Evolutionary conservation across 2,329 filamentous ascomycete genomes (phyloP).

Genomic region (Venturia pyrina): DNA sequence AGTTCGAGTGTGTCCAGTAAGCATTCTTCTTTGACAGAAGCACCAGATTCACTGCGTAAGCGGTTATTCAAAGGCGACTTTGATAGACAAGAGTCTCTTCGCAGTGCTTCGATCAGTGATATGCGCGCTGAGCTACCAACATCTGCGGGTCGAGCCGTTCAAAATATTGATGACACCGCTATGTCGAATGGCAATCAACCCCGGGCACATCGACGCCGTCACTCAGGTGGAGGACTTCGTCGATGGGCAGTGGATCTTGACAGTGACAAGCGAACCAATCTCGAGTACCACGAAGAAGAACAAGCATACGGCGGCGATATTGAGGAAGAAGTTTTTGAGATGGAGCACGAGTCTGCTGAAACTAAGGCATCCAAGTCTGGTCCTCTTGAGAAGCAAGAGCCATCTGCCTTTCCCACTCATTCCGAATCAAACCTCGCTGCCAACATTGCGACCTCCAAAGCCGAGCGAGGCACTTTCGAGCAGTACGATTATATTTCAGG

Average conservation of each 20-base stretch:
- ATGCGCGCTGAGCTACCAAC: background rate
- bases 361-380: slow-evolving; percentile 14
- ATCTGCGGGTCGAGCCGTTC: background rate
- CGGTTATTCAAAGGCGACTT: slow-evolving; percentile 33
- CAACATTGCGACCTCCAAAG: slow-evolving; percentile 26
- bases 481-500: slow-evolving; percentile 13
- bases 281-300: slow-evolving; percentile 86
- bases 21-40: slow-evolving; percentile 19
- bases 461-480: background rate
- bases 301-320: slow-evolving; percentile 67
- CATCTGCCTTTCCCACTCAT: background rate
- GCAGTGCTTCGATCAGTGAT: background rate
- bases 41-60: slow-evolving; percentile 28
- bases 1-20: slow-evolving; percentile 27
- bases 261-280: slow-evolving; percentile 53
- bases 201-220: slow-evolving; percentile 50
- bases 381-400: background rate
- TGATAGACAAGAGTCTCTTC: slow-evolving; percentile 19
- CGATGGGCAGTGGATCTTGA: slow-evolving; percentile 61
- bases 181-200: slow-evolving; percentile 19
- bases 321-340: slow-evolving; percentile 59
- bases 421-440: slow-evolving; percentile 13
- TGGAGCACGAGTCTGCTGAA: slow-evolving; percentile 43
- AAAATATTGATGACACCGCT: background rate
- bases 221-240: slow-evolving; percentile 77